phyloP scores from a whole-genome alignment of 768 basidiomycete species.

The Boletus coccyginus region DNA sequence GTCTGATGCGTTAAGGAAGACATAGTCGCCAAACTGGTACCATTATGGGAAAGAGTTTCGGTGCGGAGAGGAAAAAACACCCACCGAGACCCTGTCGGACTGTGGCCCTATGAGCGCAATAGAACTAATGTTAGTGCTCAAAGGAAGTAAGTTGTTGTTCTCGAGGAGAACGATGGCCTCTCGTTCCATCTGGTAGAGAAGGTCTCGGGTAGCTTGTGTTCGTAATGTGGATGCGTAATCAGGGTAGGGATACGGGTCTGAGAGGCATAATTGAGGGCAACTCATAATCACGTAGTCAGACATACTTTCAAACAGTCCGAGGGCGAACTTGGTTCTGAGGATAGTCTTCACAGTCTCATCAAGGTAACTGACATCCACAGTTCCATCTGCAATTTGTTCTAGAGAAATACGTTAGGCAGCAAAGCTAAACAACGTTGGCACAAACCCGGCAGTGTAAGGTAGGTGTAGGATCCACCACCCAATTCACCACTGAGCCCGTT shows the following conservation, averaged over 20 bases:
- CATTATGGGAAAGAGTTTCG: background rate
- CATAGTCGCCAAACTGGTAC: conserved; percentile 61
- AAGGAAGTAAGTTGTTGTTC: conserved; percentile 50
- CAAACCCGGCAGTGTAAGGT: conserved; percentile 56
- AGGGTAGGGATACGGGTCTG: conserved; percentile 56
- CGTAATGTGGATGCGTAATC: conserved; percentile 57
- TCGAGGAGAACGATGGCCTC: conserved; percentile 64
- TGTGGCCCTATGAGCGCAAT: conserved; percentile 66
- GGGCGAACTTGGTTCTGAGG: conserved; percentile 31
- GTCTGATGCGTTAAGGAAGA: conserved; percentile 60
- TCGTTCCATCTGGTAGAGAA: conserved; percentile 45
- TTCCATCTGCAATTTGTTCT: conserved; percentile 55
- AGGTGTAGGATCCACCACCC: conserved; percentile 44
- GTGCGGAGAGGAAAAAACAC: conserved; percentile 10
- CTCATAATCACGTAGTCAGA: background rate
- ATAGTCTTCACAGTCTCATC: conserved; percentile 53
- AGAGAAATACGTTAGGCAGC: background rate
- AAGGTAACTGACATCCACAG: conserved; percentile 41
- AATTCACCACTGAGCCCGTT: conserved; percentile 20
- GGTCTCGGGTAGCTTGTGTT: conserved; percentile 45
- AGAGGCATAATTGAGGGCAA: background rate
- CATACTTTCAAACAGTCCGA: conserved; percentile 58
- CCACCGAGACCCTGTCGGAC: conserved; percentile 55
- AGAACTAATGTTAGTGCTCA: conserved; percentile 46
- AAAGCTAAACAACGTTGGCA: background rate